Conservation (phyloP, 352 stramenopile genomes). For the Bremia lactucae region DNA sequence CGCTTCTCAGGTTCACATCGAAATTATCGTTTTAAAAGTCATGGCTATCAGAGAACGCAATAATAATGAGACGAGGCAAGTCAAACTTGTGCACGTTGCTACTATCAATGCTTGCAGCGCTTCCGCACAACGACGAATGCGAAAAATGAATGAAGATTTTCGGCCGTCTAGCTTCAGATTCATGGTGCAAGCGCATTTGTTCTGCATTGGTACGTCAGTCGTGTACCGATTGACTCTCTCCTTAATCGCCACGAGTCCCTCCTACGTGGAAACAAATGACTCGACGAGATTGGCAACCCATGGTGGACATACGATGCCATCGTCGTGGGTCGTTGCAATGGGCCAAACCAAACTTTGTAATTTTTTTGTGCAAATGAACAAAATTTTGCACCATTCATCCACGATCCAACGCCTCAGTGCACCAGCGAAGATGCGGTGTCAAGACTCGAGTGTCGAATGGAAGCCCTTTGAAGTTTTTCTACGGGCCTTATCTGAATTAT, state of each 20-base stretch:
- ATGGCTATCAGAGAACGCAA: constrained; percentile 19
- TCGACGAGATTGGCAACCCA: constrained; percentile 1
- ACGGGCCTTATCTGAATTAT: constrained; percentile 22
- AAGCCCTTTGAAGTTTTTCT: constrained; percentile 41
- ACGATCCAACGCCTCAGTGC: constrained; percentile 18
- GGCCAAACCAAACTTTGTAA: constrained; percentile 43
- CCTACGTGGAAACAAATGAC: constrained; percentile 5
- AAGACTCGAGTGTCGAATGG: constrained; percentile 23
- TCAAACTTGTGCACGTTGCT: constrained; percentile 18
- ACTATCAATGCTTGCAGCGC: constrained; percentile 4
- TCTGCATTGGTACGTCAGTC: constrained; percentile 45
- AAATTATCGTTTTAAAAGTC: constrained; percentile 4
- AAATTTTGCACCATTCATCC: constrained; percentile 28
- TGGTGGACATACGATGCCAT: constrained; percentile 19
- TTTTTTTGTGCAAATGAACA: constrained; percentile 33
- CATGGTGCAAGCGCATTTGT: constrained; percentile 29
- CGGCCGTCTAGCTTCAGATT: constrained; percentile 37
- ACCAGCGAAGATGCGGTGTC: constrained; percentile 2
- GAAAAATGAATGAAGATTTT: constrained; percentile 54
- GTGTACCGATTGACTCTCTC: constrained; percentile 49
- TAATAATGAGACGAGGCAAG: constrained; percentile 18
- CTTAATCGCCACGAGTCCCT: constrained; percentile 15
- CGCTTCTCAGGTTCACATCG: constrained; percentile 21
- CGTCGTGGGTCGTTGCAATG: constrained; percentile 49
- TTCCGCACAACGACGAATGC: constrained; percentile 34